Evolutionary conservation across 2,329 filamentous ascomycete species (phyloP), one percentile per base, ranked within the genome.

Genomic region (Arthrobotrys sphaeroides): DNA sequence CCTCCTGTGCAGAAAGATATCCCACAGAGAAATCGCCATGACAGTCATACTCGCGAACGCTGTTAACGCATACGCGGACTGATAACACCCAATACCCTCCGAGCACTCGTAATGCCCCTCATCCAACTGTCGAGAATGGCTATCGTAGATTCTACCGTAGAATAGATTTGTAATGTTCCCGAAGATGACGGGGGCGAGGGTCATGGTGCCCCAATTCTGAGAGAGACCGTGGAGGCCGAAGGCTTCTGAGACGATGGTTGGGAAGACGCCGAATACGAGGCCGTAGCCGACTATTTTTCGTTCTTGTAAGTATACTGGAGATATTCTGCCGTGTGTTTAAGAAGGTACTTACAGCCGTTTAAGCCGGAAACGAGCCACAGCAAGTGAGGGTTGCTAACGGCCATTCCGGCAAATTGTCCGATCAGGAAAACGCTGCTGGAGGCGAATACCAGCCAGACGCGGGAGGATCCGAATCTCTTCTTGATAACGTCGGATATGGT

Each of bases 151-250:
- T 13, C 53, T 70, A 26, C 76, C 95, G 81, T 98, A 99, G 70
- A 95, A 89, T 0, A 97, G 84, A 81, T 98, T 99, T 86, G 96
- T 98, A 20, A 97, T 82, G 79, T 98, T 96, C 57, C 93, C 94
- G 6, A 90, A 93, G 26, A 97, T 83, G 1, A 97, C 92, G 0
- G 94, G 94, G 1, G 92, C 90, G 53, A 97, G 85, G 0, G 93
- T 97, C 89, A 99, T 96, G 79, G 91, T 90, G 12, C 95, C 95
- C 94, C 95, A 99, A 81, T 98, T 99, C 81, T 97, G 92, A 66
- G 91, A 93, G 51, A 99, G 85, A 0, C 94, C 94, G 75, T 90
- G 87, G 24, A 97, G 91, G 5, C 95, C 95, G 81, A 99, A 99
- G 0, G 91, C 90, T 81, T 98, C 94, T 5, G 94, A 93, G 3